Base-by-base conservation (phyloP, 2,329 filamentous ascomycete species). In the Microthyrium microscopicum region DNA sequence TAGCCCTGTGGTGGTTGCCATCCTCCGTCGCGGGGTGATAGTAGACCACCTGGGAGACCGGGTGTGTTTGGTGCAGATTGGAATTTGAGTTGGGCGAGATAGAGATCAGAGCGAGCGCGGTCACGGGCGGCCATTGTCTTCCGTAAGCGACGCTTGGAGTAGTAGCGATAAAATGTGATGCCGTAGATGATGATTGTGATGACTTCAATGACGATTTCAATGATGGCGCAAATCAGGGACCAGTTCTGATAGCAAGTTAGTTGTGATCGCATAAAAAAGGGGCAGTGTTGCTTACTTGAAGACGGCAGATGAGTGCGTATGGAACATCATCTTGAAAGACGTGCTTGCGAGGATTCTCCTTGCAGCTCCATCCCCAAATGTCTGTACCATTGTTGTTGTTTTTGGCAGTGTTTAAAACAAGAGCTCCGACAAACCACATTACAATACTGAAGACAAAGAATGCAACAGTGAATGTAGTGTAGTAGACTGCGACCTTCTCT, bases 331-430 rank as follows among this genome's bases (percentile, higher is more conserved):
- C 64, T 40, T 72, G 52, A 54, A 87, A 95, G 34, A 93, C 61
- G 32, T 83, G 58, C 35, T 75, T 62, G 40, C 87, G 75, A 42
- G 76, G 73, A 55, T 94, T 95, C 48, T 92, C 70, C 37, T 85
- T 77, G 55, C 89, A 98, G n/a, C 83, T 73, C 89, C 89, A 98
- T 39, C 87, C 85, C 89, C 89, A 98, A 56, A 98, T 71, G 55
- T 98, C 89, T 56, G 93, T 73, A 49, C 79, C 80, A 42, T 71
- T 61, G 49, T 71, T 72, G 50, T 68, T 79, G 47, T 73, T 69
- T 52, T 77, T 79, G 37, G 73, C 73, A 46, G 78, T 70, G 52
- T 95, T 84, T 47, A 94, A 70, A 36, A 93, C 60, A 38, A 76
- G 82, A 25, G 85, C 85, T 20, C 82, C 84, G 21, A 89, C 63